These are phyloP conservation scores for Tulasnella sp. DNA, from an alignment of 768 basidiomycete genomes.

Conservation along the genomic window DNA sequence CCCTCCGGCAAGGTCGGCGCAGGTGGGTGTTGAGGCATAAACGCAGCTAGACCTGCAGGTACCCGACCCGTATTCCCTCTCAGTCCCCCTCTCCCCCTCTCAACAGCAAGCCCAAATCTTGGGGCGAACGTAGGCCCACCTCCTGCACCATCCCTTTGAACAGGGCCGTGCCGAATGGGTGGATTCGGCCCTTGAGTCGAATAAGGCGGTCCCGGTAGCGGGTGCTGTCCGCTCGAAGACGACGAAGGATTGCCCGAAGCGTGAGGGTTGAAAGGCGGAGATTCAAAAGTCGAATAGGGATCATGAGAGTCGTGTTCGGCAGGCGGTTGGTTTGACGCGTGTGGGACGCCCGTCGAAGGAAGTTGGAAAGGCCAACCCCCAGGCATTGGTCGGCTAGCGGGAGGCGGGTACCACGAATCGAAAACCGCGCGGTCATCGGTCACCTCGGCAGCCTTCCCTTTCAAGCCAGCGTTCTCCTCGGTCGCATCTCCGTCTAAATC, in stretches of 20 bases:
- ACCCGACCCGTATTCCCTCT: background rate
- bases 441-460: background rate
- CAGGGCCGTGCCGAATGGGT: background rate
- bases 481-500: constrained; percentile 57
- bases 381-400: background rate
- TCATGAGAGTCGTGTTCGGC: background rate
- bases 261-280: constrained; percentile 21
- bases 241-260: background rate
- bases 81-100: background rate
- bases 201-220: background rate
- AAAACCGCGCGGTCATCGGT: background rate
- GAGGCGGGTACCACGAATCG: background rate
- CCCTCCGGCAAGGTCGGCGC: background rate
- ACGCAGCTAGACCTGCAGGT: background rate
- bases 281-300: constrained; percentile 17
- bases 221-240: background rate
- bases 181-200: background rate
- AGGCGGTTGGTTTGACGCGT: background rate
- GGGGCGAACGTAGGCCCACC: background rate
- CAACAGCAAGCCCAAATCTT: background rate
- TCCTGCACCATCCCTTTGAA: background rate
- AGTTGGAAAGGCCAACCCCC: background rate
- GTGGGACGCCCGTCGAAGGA: background rate
- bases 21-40: background rate
- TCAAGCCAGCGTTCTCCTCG: constrained; percentile 9